These are phyloP conservation scores for Geotrichum klebahnii DNA, from an alignment of 1,139 yeast species.

Conservation along the genomic window DNA sequence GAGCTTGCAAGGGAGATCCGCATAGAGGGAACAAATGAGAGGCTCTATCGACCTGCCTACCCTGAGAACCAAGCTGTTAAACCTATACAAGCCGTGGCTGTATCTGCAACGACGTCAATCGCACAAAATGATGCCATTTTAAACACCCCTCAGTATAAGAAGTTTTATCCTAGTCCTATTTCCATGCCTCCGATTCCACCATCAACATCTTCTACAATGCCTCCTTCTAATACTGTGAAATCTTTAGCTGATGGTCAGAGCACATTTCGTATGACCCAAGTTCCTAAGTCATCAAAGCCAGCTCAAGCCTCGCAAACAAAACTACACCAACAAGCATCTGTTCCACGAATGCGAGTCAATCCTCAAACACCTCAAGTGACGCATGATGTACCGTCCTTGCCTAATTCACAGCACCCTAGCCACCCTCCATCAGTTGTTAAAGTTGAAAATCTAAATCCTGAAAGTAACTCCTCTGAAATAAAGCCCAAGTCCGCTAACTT, in stretches of 20 bases:
- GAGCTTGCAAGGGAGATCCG: constrained; percentile 54
- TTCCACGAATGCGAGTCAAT: constrained; percentile 29
- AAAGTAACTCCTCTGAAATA: constrained; percentile 24
- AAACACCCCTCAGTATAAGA: constrained; percentile 8
- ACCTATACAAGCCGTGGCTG: constrained; percentile 1
- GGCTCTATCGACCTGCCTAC: constrained; percentile 6
- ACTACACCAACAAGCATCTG: constrained; percentile 24
- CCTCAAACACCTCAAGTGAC: constrained; percentile 12
- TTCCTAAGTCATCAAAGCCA: constrained; percentile 3
- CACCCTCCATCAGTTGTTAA: background rate
- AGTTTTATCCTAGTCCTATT: background rate
- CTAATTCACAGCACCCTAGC: background rate
- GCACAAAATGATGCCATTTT: constrained; percentile 12
- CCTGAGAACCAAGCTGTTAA: constrained; percentile 12
- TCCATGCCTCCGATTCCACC: constrained; percentile 5
- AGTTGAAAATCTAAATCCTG: constrained; percentile 21
- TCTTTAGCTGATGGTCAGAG: constrained; percentile 31
- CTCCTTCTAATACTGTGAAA: constrained; percentile 19
- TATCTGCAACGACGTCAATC: constrained; percentile 1
- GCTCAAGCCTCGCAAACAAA: constrained; percentile 14
- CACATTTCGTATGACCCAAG: constrained; percentile 27
- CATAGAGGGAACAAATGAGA: constrained; percentile 29
- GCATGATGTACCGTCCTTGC: background rate
- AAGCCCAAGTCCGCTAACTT: constrained; percentile 16
- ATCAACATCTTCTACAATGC: constrained; percentile 1